Evolutionary conservation across 352 stramenopile species (phyloP), one percentile per base, ranked within the genome.

Genomic region (Globisporangium solare): DNA sequence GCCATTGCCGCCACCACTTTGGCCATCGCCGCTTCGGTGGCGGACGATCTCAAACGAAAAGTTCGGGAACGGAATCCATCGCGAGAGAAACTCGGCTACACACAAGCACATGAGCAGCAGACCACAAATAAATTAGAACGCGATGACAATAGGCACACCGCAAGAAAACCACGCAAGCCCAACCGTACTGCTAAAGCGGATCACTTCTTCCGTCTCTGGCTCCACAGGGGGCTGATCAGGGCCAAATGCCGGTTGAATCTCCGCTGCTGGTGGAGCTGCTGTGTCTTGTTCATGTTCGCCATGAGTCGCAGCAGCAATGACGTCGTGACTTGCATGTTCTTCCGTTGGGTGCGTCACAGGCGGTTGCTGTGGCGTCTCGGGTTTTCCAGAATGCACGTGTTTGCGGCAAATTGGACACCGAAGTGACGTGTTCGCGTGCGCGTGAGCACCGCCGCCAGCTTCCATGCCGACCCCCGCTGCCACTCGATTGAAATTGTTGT

Each of bases 1-100:
- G 17, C 61, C 49, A 12, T 51, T 17, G 32, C 58, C 61, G 2
- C 35, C 27, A 27, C 58, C 61, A 3, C 35, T 6, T 35, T 35
- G 27, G 10, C 27, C 42, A 45, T 18, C 47, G 1, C 61, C 52
- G 37, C 65, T 37, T 3, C 64, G 76, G 42, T 86, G 79, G 6
- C 81, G 76, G 18, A 88, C 75, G 32, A 92, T 88, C 54, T 92
- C 81, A 22, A 92, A 89, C 21, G 78, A 86, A 22, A 92, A 70
- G 45, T 82, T 84, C 1, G 81, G 81, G 47, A 92, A 83, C 40
- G 81, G 81, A 10, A 91, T 43, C 69, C 71, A 92, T 2, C 73
- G 71, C 47, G 79, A 83, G 18, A 92, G n/a, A 39, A 88, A 87
- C 45, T 81, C 79, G 14, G 79, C 79, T 90, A 31, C 47, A 27